Base-by-base conservation (phyloP, 2,329 filamentous ascomycete species). In the Penicillium digitatum region DNA sequence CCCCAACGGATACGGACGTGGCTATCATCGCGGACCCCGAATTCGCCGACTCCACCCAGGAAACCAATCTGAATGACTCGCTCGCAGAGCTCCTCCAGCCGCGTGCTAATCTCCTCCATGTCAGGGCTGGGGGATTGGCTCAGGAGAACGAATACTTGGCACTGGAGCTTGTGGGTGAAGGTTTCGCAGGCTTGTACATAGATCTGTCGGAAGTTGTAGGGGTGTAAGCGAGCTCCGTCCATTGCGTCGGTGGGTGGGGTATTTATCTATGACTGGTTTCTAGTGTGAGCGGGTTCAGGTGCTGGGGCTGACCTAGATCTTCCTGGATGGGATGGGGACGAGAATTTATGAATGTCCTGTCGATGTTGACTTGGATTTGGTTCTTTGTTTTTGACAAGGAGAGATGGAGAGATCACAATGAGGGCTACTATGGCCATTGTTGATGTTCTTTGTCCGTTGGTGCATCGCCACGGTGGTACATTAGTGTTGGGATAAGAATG, bases 131-230 rank as follows among this genome's bases (percentile, higher is more conserved):
- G 44, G 4, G 29, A 16, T 16, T 8, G 6, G n/a, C 35, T 35
- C 2, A 40, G 12, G 3, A 48, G 29, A 7, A 16, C 35, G n/a
- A 35, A 49, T 4, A 54, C 27, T 12, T 54, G 51, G 29, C 44
- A 48, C 16, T 54, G 27, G 2, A 54, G 44, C 32, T 54, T 54
- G 24, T 42, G 51, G 2, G 44, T 35, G 35, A 54, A 54, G 22
- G 44, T 16, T 9, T 42, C 29, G 44, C 51, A 54, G 20, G 37
- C 38, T 40, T 53, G 29, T 7, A 20, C 22, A 8, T 53, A 53
- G 44, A 48, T 24, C 0, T 34, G 22, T 1, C 1, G 14, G 29
- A 42, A 54, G 18, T 40, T 40, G 7, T 18, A 5, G 5, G 51
- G 51, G 14, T 9, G 27, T 11, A 39, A 9, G 35, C 51, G 51